phyloP scores from a whole-genome alignment of 2,329 filamentous ascomycete genomes.

The Nemania serpens region DNA sequence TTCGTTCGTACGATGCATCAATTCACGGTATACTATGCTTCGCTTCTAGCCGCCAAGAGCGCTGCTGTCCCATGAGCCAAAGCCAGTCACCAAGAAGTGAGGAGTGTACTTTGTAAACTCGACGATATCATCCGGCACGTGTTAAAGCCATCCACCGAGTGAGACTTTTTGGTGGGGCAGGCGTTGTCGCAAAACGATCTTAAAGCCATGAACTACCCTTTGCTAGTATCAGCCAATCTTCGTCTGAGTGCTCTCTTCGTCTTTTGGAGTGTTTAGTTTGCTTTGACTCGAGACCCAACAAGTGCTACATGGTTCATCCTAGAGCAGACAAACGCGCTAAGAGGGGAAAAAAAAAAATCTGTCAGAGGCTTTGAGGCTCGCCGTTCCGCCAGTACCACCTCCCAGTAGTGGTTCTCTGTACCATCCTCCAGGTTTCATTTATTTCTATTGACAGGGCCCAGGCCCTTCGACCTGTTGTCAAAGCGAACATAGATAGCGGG shows the following conservation, averaged over 20 bases:
- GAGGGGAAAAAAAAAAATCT: neutral
- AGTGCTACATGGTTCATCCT: constrained; percentile 3
- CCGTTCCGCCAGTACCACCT: neutral
- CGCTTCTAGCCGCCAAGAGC: constrained; percentile 12
- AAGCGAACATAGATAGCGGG: constrained; percentile 8
- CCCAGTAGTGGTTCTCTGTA: constrained; percentile 2
- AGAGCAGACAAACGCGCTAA: constrained; percentile 1
- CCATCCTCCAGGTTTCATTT: constrained; percentile 7
- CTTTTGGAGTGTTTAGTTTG: neutral
- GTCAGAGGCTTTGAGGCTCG: neutral
- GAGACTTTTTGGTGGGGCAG: neutral
- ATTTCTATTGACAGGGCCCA: constrained; percentile 1
- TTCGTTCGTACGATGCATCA: constrained; percentile 1
- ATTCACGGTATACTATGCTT: neutral
- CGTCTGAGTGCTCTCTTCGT: neutral
- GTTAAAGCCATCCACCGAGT: neutral
- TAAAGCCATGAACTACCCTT: constrained; percentile 10
- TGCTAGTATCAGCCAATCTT: constrained; percentile 2
- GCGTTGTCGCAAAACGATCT: constrained; percentile 4
- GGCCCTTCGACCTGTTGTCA: constrained; percentile 11
- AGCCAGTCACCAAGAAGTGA: no score
- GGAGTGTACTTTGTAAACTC: no score
- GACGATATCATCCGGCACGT: constrained; percentile 29
- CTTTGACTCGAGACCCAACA: no score
- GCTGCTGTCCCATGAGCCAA: neutral